A percentile compares a stretch with the other conserved stretches of the same genome.
These are phyloP conservation scores for Aureobasidium zeae DNA, from an alignment of 2,329 filamentous ascomycete genomes.

Conservation along the genomic window DNA sequence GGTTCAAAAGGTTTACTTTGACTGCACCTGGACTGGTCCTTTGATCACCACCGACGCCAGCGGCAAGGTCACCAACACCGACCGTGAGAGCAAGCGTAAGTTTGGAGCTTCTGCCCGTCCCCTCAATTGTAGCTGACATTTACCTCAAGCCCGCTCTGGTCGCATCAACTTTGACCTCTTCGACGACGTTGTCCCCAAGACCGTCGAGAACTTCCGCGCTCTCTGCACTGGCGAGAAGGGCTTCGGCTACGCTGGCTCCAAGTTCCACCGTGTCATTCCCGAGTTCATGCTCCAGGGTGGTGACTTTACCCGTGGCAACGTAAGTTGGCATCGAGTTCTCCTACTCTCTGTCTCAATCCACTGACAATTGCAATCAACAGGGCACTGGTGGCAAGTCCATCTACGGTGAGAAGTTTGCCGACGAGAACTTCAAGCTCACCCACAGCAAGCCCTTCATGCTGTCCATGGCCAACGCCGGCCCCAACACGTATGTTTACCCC, in stretches of 20 bases:
- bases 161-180: constrained; percentile 86
- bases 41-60: constrained; percentile 52
- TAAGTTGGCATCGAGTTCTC: constrained; percentile 41
- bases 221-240: constrained; percentile 96
- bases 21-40: constrained; percentile 57
- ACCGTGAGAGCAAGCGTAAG: constrained; percentile 50
- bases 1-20: constrained; percentile 60
- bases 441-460: constrained; percentile 89
- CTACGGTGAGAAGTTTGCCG: constrained; percentile 93
- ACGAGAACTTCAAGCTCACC: constrained; percentile 89
- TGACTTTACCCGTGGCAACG: constrained; percentile 91
- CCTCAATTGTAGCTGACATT: constrained; percentile 18
- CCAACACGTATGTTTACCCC: constrained; percentile 62
- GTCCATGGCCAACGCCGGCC: constrained; percentile 97
- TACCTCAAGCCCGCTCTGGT: constrained; percentile 54
- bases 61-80: constrained; percentile 39
- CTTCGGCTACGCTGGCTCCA: constrained; percentile 66
- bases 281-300: constrained; percentile 98
- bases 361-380: constrained; percentile 7
- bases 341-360: background rate
- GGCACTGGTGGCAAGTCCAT: constrained; percentile 96
- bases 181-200: constrained; percentile 81
- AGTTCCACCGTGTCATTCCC: constrained; percentile 96
- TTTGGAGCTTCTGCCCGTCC: constrained; percentile 12
- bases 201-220: constrained; percentile 90